phyloP scores from a whole-genome alignment of 495 filamentous ascomycete genomes.

The Penicillium maclennaniae region DNA sequence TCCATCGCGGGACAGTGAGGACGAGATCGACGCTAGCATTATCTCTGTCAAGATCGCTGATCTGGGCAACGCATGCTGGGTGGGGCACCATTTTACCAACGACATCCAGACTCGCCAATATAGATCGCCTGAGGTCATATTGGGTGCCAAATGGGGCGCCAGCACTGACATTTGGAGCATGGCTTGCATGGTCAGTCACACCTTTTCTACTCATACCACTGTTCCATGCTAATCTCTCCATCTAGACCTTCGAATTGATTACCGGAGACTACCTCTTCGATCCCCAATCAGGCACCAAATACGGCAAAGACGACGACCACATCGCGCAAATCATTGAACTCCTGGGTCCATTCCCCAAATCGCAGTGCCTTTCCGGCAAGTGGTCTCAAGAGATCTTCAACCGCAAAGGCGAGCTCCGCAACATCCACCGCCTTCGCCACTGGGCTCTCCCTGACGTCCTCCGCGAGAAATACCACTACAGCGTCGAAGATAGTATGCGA shows the following conservation, averaged over 20 bases:
- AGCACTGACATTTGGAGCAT: constrained; percentile 99
- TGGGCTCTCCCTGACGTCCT: constrained; percentile 95
- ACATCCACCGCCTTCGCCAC: constrained; percentile 94
- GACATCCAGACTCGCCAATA: constrained; percentile 99
- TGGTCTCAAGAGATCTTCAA: constrained; percentile 99
- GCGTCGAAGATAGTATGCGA: constrained; percentile 66
- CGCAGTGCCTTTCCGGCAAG: constrained; percentile 84
- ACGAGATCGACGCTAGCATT: constrained; percentile 57
- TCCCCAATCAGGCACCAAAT: constrained; percentile 97
- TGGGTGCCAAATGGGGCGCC: constrained; percentile 96
- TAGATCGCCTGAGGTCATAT: constrained; percentile 92
- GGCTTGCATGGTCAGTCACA: constrained; percentile 82
- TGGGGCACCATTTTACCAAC: constrained; percentile 97
- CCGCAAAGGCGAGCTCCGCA: constrained; percentile 92
- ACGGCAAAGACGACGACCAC: constrained; percentile 99
- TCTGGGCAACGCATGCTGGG: constrained; percentile 98
- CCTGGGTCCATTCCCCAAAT: constrained; percentile 87
- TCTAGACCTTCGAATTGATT: constrained; percentile 91
- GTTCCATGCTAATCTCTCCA: not conserved
- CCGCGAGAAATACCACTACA: constrained; percentile 95
- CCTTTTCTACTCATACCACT: not conserved
- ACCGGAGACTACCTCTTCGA: constrained; percentile 99
- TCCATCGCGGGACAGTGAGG: constrained; percentile 41
- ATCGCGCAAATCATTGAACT: constrained; percentile 99
- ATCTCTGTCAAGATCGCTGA: constrained; percentile 99